A percentile compares a stretch with the other conserved stretches of the same genome.
Evolutionary conservation across 257 asterid species (phyloP).

Genomic region (Solanum lignicaule): DNA sequence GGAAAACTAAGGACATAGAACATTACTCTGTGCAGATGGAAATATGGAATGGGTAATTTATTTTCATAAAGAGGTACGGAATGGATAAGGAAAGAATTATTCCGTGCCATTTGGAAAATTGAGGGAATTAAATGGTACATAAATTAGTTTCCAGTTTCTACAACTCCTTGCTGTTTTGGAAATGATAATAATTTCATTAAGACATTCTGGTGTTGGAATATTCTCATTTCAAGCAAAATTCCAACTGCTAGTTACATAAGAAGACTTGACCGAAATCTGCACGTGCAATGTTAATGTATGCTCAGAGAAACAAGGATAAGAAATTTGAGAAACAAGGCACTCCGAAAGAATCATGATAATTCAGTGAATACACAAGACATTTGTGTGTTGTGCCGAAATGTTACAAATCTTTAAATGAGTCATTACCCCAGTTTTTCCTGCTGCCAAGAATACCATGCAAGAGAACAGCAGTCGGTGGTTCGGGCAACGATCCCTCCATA

Average conservation of each 20-base stretch:
- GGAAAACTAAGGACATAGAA: not conserved
- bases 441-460: conserved; percentile 95
- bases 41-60: not conserved
- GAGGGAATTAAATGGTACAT: not conserved
- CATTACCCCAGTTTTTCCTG: conserved; percentile 88
- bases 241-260: not conserved
- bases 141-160: not conserved
- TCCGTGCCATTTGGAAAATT: not conserved
- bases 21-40: conserved; percentile 1
- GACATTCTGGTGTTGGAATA: not conserved
- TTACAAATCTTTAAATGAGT: conserved; percentile 12
- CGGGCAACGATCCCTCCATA: conserved; percentile 54
- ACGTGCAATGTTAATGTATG: not conserved
- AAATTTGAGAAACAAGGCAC: not conserved
- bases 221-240: not conserved
- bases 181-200: not conserved
- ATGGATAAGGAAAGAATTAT: not conserved
- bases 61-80: not conserved
- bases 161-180: not conserved
- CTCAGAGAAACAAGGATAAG: not conserved
- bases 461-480: conserved; percentile 96
- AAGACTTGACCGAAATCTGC: not conserved
- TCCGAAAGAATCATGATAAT: not conserved
- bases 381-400: not conserved
- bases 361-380: not conserved